Evolutionary conservation across 129 eudicot genomes (phyloP).

Genomic region (Smallanthus sonchifolius): DNA sequence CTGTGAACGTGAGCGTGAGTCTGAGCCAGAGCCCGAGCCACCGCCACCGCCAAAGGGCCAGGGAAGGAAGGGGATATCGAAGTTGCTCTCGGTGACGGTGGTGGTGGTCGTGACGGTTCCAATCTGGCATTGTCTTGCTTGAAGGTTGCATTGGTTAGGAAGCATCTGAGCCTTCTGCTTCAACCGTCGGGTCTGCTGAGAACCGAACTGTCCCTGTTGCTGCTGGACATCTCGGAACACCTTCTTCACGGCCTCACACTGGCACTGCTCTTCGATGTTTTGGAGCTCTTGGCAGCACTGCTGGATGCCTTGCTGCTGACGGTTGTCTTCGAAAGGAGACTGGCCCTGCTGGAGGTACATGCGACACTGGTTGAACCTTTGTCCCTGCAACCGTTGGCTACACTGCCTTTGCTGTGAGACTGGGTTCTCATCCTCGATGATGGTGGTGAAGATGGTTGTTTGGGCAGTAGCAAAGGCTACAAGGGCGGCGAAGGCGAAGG

Average conservation of each 20-base stretch:
- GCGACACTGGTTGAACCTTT: constrained; percentile 19
- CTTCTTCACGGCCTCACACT: constrained; percentile 16
- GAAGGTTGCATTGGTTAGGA: constrained; percentile 22
- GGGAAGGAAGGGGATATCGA: constrained; percentile 5
- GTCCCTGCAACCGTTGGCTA: constrained; percentile 1
- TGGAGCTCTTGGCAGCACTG: constrained; percentile 25
- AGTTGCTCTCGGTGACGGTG: background rate
- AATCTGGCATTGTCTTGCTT: constrained; percentile 5
- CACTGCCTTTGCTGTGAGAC: background rate
- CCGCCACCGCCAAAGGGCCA: background rate
- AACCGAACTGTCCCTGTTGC: constrained; percentile 6
- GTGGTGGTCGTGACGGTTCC: constrained; percentile 11
- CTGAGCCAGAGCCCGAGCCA: background rate
- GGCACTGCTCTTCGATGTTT: constrained; percentile 17
- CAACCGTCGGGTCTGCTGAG: constrained; percentile 9
- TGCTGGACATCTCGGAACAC: constrained; percentile 6
- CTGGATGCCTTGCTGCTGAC: background rate
- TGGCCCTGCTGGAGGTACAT: constrained; percentile 19
- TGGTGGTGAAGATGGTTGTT: constrained; percentile 20
- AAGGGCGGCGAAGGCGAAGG: constrained; percentile 14
- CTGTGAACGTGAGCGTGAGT: background rate
- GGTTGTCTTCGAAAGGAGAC: background rate
- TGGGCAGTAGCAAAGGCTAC: constrained; percentile 24
- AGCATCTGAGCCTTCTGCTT: constrained; percentile 23
- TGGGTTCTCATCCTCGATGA: constrained; percentile 16